Percentiles rank a stretch among this genome's conserved stretches.
These are phyloP conservation scores for Xylaria curta DNA, from an alignment of 495 filamentous ascomycete species.

Conservation along the genomic window DNA sequence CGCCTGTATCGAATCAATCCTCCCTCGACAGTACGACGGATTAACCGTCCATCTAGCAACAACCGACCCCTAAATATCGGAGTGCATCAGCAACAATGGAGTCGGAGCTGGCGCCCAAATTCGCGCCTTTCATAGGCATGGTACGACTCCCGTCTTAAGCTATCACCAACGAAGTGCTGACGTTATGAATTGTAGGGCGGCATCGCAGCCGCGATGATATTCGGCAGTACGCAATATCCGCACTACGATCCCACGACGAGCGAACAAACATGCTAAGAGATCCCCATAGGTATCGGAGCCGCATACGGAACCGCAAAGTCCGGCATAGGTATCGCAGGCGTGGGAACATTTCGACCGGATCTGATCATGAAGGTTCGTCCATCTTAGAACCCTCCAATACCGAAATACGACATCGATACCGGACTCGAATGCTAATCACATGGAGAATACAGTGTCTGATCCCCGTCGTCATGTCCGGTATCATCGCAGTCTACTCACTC, in stretches of 20 bases:
- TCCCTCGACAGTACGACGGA: neutral
- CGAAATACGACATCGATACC: neutral
- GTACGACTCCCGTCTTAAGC: conserved; percentile 61
- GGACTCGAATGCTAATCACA: neutral
- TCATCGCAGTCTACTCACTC: conserved; percentile 96
- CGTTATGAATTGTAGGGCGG: conserved; percentile 64
- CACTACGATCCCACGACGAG: no score
- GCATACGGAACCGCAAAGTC: conserved; percentile 98
- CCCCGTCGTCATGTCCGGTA: conserved; percentile 99
- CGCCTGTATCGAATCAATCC: neutral
- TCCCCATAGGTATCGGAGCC: conserved; percentile 75
- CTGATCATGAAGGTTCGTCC: conserved; percentile 92
- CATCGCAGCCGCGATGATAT: conserved; percentile 93
- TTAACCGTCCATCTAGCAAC: neutral
- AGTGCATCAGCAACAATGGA: conserved; percentile 42
- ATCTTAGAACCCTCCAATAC: neutral
- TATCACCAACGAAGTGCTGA: conserved; percentile 46
- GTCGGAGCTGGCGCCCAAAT: conserved; percentile 78
- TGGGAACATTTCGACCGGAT: conserved; percentile 90
- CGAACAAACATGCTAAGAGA: conserved; percentile 28
- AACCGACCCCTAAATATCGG: neutral
- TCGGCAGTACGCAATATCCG: conserved; percentile 94
- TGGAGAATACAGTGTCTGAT: conserved; percentile 72
- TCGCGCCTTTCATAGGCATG: conserved; percentile 97
- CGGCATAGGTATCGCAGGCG: conserved; percentile 93